These are phyloP conservation scores for Boletus pseudo-olivaceus DNA, from an alignment of 768 basidiomycete species.

Conservation along the genomic window DNA sequence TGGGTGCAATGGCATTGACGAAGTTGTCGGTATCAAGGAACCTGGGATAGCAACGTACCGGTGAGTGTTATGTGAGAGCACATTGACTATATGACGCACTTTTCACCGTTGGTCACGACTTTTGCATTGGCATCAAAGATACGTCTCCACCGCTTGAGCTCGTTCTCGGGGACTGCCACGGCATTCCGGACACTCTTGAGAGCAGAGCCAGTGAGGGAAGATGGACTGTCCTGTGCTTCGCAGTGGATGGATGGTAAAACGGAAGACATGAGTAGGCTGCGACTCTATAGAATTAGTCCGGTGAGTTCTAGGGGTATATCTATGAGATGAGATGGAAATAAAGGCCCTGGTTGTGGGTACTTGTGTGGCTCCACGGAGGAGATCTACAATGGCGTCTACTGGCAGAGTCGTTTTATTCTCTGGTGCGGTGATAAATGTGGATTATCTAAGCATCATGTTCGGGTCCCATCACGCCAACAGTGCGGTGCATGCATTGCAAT, in stretches of 20 bases:
- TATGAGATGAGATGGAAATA: slow-evolving; percentile 16
- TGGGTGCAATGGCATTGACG: slow-evolving; percentile 92
- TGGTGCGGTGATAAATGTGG: slow-evolving; percentile 33
- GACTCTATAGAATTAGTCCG: slow-evolving; percentile 30
- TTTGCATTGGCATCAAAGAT: slow-evolving; percentile 84
- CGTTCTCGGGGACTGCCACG: slow-evolving; percentile 71
- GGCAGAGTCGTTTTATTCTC: slow-evolving; percentile 4
- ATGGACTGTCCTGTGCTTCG: slow-evolving; percentile 41
- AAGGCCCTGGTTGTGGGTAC: slow-evolving; percentile 13
- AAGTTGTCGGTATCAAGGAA: slow-evolving; percentile 86
- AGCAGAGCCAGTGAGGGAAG: slow-evolving; percentile 50
- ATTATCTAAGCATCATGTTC: slow-evolving; percentile 35
- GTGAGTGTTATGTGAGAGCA: slow-evolving; percentile 20
- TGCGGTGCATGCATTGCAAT: not conserved
- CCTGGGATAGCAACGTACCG: slow-evolving; percentile 39
- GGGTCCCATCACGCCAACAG: slow-evolving; percentile 21
- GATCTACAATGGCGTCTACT: slow-evolving; percentile 9
- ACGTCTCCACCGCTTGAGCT: slow-evolving; percentile 85
- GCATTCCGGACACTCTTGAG: slow-evolving; percentile 65
- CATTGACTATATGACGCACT: slow-evolving; percentile 48
- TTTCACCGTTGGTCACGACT: slow-evolving; percentile 67
- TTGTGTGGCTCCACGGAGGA: slow-evolving; percentile 17
- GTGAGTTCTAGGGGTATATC: slow-evolving; percentile 35
- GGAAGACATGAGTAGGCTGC: slow-evolving; percentile 35
- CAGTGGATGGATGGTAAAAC: slow-evolving; percentile 51